Evolutionary conservation across 257 asterid species (phyloP).

Genomic region (Linaria vulgaris): DNA sequence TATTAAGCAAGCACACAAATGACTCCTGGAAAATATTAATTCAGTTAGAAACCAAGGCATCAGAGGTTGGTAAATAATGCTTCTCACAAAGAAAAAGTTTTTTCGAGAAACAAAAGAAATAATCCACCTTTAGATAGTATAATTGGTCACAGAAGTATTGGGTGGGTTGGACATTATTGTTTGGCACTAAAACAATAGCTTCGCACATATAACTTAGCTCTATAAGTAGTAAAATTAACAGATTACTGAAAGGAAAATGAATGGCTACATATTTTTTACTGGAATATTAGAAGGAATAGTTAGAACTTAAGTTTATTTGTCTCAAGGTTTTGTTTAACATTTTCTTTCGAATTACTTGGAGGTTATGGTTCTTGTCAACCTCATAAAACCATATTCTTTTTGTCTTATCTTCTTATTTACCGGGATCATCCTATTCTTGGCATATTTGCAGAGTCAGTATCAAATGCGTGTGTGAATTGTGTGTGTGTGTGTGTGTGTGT

Average conservation of each 20-base stretch:
- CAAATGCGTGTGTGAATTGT: not conserved
- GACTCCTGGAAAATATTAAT: slow-evolving; percentile 37
- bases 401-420: not conserved
- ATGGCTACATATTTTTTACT: not conserved
- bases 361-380: not conserved
- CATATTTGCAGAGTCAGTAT: not conserved
- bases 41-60: slow-evolving; percentile 5
- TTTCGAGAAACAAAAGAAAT: too few species aligned
- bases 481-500: not conserved
- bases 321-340: not conserved
- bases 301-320: not conserved
- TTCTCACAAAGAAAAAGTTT: not conserved
- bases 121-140: not conserved
- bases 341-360: not conserved
- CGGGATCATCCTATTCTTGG: too few species aligned
- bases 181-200: not conserved
- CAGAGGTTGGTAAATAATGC: slow-evolving; percentile 7
- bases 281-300: not conserved
- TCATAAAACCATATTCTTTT: not conserved
- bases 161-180: slow-evolving; percentile 5
- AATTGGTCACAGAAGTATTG: not conserved
- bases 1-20: slow-evolving; percentile 27
- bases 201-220: slow-evolving; percentile 14
- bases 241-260: slow-evolving; percentile 14
- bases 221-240: slow-evolving; percentile 14